Evolutionary conservation across 2,329 filamentous ascomycete genomes (phyloP).

Genomic region (Alternaria metachromatica): DNA sequence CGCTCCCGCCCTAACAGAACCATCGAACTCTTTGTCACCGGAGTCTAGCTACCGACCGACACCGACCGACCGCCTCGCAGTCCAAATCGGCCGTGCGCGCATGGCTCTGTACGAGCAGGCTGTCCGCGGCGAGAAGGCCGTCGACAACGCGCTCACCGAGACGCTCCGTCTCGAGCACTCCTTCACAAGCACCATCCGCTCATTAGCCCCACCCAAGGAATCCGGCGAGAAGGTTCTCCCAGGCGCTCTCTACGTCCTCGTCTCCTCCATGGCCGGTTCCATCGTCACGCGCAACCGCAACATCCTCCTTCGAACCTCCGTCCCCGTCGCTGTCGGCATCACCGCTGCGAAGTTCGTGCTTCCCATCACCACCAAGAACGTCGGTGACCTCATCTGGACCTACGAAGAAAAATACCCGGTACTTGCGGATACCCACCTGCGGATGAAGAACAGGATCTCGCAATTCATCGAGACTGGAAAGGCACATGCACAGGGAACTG

Average conservation of each 20-base stretch:
- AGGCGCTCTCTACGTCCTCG: slow-evolving; percentile 88
- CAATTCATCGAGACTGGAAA: slow-evolving; percentile 75
- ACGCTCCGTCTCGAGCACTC: slow-evolving; percentile 86
- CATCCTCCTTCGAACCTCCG: slow-evolving; percentile 76
- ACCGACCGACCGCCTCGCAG: slow-evolving; percentile 87
- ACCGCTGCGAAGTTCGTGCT: slow-evolving; percentile 84
- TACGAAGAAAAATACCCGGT: slow-evolving; percentile 91
- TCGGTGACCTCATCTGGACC: slow-evolving; percentile 84
- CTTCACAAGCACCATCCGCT: slow-evolving; percentile 88
- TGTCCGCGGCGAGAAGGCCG: slow-evolving; percentile 75
- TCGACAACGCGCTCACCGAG: slow-evolving; percentile 82
- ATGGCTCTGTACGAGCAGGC: slow-evolving; percentile 81
- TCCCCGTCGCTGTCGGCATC: slow-evolving; percentile 81
- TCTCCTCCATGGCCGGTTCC: slow-evolving; percentile 92
- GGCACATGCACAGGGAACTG: slow-evolving; percentile 74
- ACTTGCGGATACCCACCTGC: slow-evolving; percentile 80
- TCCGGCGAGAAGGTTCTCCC: slow-evolving; percentile 89
- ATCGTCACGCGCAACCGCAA: slow-evolving; percentile 90
- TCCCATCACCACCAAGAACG: slow-evolving; percentile 88
- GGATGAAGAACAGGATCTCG: slow-evolving; percentile 71
- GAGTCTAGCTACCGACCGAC: slow-evolving; percentile 62
- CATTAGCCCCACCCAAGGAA: slow-evolving; percentile 83
- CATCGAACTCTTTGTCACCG: slow-evolving; percentile 39
- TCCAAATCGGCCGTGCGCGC: slow-evolving; percentile 79
- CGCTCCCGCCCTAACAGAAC: slow-evolving; percentile 43